Conservation (phyloP, 2,329 filamentous ascomycete genomes). For the Aspergillus novoparasiticus region DNA sequence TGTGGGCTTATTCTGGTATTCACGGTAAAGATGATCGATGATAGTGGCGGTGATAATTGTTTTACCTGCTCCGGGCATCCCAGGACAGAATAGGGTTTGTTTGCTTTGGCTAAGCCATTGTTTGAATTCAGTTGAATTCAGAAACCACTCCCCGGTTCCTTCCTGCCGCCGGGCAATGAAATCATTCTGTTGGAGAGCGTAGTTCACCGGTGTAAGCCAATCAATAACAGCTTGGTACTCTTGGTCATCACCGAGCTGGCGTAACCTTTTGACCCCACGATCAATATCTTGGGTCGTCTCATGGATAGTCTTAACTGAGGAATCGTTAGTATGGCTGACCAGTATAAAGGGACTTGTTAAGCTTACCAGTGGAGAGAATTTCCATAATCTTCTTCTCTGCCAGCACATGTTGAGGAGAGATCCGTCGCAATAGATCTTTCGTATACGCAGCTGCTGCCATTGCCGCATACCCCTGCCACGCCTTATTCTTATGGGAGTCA, state of each 20-base stretch:
- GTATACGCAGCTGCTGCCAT: slow-evolving; percentile 10
- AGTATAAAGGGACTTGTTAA: neutral
- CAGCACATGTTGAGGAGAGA: neutral
- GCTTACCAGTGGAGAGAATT: neutral
- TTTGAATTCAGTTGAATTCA: slow-evolving; percentile 20
- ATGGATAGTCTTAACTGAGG: no score
- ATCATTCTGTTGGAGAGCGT: slow-evolving; percentile 19
- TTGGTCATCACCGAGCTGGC: neutral
- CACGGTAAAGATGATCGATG: neutral
- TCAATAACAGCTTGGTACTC: slow-evolving; percentile 9
- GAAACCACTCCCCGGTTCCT: slow-evolving; percentile 26
- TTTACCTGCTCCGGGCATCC: slow-evolving; percentile 25
- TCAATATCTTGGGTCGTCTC: neutral
- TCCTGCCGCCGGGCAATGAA: slow-evolving; percentile 10
- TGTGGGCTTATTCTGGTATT: neutral
- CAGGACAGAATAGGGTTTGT: slow-evolving; percentile 18
- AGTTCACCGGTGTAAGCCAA: slow-evolving; percentile 16
- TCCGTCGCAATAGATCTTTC: neutral
- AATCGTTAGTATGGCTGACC: neutral
- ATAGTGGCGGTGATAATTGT: slow-evolving; percentile 17
- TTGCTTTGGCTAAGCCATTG: slow-evolving; percentile 14
- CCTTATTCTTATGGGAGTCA: neutral
- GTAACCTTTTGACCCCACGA: neutral
- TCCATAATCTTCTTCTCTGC: neutral
- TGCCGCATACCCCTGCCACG: slow-evolving; percentile 9